phyloP scores from a whole-genome alignment of 2,329 filamentous ascomycete species.

The Penicillium sp. region DNA sequence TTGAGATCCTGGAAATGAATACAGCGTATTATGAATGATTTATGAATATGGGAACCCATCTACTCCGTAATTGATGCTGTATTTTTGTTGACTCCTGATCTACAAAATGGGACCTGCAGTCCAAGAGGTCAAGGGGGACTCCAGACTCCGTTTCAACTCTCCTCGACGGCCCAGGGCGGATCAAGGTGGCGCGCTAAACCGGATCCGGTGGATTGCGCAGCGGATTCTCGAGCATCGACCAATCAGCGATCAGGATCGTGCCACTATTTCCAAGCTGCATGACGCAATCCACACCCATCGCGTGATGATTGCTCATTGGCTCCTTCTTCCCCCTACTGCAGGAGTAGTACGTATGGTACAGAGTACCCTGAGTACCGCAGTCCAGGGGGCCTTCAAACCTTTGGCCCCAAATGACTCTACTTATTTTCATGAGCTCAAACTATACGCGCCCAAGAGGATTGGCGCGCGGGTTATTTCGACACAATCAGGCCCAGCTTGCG shows the following conservation, averaged over 20 bases:
- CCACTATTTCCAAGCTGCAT: constrained; percentile 32
- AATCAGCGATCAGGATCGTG: constrained; percentile 18
- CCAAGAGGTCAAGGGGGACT: not conserved
- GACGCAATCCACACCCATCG: constrained; percentile 28
- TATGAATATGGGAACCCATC: too few species aligned
- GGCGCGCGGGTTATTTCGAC: too few species aligned
- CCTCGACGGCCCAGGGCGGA: constrained; percentile 24
- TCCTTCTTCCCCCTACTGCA: constrained; percentile 2
- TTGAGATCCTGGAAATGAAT: too few species aligned
- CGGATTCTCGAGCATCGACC: constrained; percentile 20
- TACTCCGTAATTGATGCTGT: too few species aligned
- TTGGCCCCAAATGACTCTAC: too few species aligned
- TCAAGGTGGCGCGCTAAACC: constrained; percentile 29
- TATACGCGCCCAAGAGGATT: too few species aligned
- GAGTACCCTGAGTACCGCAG: too few species aligned
- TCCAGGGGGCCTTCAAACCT: too few species aligned
- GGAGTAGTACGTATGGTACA: too few species aligned
- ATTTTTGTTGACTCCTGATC: not conserved
- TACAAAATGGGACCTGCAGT: constrained; percentile 7
- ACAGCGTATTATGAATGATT: too few species aligned
- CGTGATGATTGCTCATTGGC: constrained; percentile 24
- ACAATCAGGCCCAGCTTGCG: not conserved
- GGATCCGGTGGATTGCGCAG: constrained; percentile 21
- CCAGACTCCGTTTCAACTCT: not conserved
- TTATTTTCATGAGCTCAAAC: too few species aligned